Evolutionary conservation across 371 early-diverging fungal species (phyloP), one percentile per base, ranked within the genome.

Genomic region (Mortierella sp.): DNA sequence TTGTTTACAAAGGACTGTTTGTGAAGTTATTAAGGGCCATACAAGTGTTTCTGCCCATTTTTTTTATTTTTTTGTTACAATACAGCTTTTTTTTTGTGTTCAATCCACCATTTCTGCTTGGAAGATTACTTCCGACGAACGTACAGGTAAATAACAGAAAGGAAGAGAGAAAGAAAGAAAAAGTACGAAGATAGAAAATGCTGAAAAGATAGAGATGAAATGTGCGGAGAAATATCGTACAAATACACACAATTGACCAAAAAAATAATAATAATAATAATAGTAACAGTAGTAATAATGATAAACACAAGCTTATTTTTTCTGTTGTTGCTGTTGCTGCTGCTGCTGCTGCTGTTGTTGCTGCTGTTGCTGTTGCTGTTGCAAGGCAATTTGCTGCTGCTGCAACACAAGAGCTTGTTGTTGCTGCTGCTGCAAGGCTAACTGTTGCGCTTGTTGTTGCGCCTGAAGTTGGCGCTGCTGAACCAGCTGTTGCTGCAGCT

Each of bases 401-500:
- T 59, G 73, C 43, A 65, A 73, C 47, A 64, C 51, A 51, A 51
- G 70, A 54, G 60, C 58, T 45, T 57, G 64, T 30, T 70, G 73
- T 9, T 67, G 73, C 30, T 68, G 84, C 39, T 68, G 79, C 28
- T 62, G 62, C 45, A 28, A 64, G 12, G 35, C 66, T 49, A 37
- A 57, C 45, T 78, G 73, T 39, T 66, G 32, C 30, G 45, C 68
- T 59, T 73, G 78, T n/a, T 69, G 73, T 32, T 72, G 72, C 43
- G 62, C 62, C 52, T 72, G 72, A 39, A 72, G 51, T 55, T 72
- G 62, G 18, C 66, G 78, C 61, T 69, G 73, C 30, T 68, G 62
- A 11, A 52, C 69, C 54, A 64, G 43, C 47, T 76, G 77, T 30
- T 76, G 76, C 52, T 70, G 76, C 71, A 67, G 55, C 58, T 66